Conservation (phyloP, 148 eudicot genomes). For the Vaccinium corymbosum region DNA sequence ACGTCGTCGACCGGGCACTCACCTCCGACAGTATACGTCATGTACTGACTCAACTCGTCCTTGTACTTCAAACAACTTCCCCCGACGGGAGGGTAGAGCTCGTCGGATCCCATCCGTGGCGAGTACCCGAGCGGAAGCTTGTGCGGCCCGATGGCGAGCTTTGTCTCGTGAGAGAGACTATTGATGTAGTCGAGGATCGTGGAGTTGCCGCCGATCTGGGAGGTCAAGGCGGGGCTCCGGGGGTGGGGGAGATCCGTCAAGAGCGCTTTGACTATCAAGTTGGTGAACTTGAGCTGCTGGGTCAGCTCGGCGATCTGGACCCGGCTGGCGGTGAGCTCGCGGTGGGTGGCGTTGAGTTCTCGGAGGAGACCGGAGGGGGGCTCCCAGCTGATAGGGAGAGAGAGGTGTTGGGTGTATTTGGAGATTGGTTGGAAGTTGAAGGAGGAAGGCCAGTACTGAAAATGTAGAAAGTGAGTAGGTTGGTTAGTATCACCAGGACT, state of each 20-base stretch:
- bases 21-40: constrained; percentile 26
- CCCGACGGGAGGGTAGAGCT: constrained; percentile 35
- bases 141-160: constrained; percentile 29
- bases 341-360: constrained; percentile 28
- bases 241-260: constrained; percentile 15
- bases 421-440: constrained; percentile 17
- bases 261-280: constrained; percentile 15
- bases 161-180: constrained; percentile 21
- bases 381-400: constrained; percentile 15
- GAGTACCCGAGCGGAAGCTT: constrained; percentile 39
- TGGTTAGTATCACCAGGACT: constrained; percentile 23
- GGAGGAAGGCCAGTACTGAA: constrained; percentile 14
- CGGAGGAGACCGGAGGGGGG: neutral
- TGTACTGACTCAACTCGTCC: constrained; percentile 27
- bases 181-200: neutral
- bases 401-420: constrained; percentile 20
- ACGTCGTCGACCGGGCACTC: constrained; percentile 34
- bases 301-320: constrained; percentile 22
- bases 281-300: constrained; percentile 17
- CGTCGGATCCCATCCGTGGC: constrained; percentile 25
- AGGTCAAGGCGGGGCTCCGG: neutral
- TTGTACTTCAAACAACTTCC: constrained; percentile 24
- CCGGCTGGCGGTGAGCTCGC: constrained; percentile 23
- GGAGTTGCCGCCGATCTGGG: neutral
- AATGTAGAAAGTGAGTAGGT: constrained; percentile 34